These are phyloP conservation scores for Talaromyces stipitatus DNA, from an alignment of 495 filamentous ascomycete species.

Conservation along the genomic window DNA sequence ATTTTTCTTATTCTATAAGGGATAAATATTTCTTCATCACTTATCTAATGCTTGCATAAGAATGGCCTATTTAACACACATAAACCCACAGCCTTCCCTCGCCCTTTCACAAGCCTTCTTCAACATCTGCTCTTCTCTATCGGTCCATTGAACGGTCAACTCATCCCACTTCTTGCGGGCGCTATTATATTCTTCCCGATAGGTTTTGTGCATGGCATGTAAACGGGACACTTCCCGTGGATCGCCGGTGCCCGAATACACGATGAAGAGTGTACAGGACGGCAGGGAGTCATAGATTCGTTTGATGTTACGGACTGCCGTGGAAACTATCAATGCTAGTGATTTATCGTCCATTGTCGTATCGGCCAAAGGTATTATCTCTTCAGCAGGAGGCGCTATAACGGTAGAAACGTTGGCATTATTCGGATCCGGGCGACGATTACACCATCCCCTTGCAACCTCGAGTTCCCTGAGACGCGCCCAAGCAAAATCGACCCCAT, in stretches of 20 bases:
- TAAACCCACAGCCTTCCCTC: conserved; percentile 71
- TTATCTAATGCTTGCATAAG: too few species aligned
- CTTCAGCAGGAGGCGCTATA: conserved; percentile 21
- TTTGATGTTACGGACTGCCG: conserved; percentile 51
- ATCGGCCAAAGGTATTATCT: conserved; percentile 12
- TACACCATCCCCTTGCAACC: conserved; percentile 75
- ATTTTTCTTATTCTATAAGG: too few species aligned
- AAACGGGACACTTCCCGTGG: conserved; percentile 69
- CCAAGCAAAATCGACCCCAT: conserved; percentile 83
- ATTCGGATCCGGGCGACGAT: conserved; percentile 38
- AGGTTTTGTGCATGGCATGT: conserved; percentile 62
- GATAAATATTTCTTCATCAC: neutral
- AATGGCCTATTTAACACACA: conserved; percentile 57
- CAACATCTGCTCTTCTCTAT: conserved; percentile 72
- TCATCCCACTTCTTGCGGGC: conserved; percentile 78
- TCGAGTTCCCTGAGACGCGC: conserved; percentile 83
- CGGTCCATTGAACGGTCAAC: conserved; percentile 83
- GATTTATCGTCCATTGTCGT: conserved; percentile 5
- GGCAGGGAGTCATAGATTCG: conserved; percentile 70
- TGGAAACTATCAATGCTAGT: conserved; percentile 38
- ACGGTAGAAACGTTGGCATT: conserved; percentile 44
- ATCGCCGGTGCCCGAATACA: conserved; percentile 86
- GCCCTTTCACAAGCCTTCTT: conserved; percentile 62
- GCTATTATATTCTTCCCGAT: conserved; percentile 65
- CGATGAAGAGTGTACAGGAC: conserved; percentile 75